These are phyloP conservation scores for Leccinum obscurum DNA, from an alignment of 768 basidiomycete genomes.

Conservation along the genomic window DNA sequence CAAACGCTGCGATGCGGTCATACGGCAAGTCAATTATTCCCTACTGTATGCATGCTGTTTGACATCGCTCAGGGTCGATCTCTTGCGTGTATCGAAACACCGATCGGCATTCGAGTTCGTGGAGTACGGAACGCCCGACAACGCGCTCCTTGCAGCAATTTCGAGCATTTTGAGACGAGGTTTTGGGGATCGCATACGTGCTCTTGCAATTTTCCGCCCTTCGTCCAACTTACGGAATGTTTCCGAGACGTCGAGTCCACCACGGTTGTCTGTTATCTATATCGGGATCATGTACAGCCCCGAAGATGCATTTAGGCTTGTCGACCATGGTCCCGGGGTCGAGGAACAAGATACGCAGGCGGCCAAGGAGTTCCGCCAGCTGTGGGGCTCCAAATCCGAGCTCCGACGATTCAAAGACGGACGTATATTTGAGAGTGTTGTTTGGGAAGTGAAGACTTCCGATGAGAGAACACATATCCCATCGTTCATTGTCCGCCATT, in stretches of 20 bases:
- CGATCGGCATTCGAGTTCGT: conserved; percentile 40
- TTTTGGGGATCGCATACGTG: conserved; percentile 70
- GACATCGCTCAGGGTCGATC: conserved; percentile 45
- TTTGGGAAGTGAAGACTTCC: conserved; percentile 84
- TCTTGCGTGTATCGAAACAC: conserved; percentile 40
- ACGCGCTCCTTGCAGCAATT: conserved; percentile 55
- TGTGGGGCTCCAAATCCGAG: conserved; percentile 95
- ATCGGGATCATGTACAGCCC: conserved; percentile 79
- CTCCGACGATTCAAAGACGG: conserved; percentile 96
- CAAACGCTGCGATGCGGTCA: conserved; percentile 71
- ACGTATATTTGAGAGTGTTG: conserved; percentile 88
- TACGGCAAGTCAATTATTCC: conserved; percentile 46
- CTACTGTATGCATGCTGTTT: conserved; percentile 3
- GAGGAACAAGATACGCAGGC: conserved; percentile 54
- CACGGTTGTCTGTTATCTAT: conserved; percentile 49
- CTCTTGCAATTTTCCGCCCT: conserved; percentile 60
- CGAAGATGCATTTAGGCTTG: conserved; percentile 74
- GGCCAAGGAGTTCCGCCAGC: conserved; percentile 64
- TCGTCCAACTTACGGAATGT: conserved; percentile 45
- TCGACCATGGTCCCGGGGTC: conserved; percentile 89
- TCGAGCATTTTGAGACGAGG: conserved; percentile 56
- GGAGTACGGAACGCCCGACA: conserved; percentile 62
- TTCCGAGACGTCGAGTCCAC: conserved; percentile 56
- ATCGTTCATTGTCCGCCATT: conserved; percentile 65
- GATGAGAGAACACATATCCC: conserved; percentile 85